Evolutionary conservation across 768 basidiomycete species (phyloP).

Genomic region (Mycena haematopus): DNA sequence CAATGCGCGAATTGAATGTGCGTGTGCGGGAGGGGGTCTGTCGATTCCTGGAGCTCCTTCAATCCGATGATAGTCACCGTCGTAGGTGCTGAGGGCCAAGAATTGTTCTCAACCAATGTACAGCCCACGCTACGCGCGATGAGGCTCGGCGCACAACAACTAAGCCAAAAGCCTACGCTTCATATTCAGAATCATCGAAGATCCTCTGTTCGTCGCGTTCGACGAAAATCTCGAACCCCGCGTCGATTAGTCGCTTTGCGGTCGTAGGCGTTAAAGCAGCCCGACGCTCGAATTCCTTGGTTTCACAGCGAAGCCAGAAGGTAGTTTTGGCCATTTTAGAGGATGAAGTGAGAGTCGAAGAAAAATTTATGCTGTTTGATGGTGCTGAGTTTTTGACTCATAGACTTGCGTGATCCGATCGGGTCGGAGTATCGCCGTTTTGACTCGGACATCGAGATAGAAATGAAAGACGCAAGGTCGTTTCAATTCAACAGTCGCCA

Average conservation of each 20-base stretch:
- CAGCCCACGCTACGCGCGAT: slow-evolving; percentile 77
- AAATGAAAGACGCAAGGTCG: too few species aligned
- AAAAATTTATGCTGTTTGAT: slow-evolving; percentile 7
- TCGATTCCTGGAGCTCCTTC: slow-evolving; percentile 91
- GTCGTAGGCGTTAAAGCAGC: slow-evolving; percentile 93
- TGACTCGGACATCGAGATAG: too few species aligned
- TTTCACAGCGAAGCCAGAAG: slow-evolving; percentile 98
- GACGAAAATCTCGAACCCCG: slow-evolving; percentile 88
- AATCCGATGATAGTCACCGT: slow-evolving; percentile 88
- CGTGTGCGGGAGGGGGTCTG: slow-evolving; percentile 85
- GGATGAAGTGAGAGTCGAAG: background rate
- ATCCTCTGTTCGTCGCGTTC: slow-evolving; percentile 95
- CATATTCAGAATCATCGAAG: slow-evolving; percentile 92
- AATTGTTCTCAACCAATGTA: slow-evolving; percentile 83
- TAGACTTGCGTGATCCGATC: slow-evolving; percentile 1
- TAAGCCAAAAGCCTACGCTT: slow-evolving; percentile 66
- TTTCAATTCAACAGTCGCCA: too few species aligned
- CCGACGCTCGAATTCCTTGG: slow-evolving; percentile 92
- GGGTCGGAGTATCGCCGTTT: background rate
- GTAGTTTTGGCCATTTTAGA: slow-evolving; percentile 54
- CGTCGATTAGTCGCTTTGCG: slow-evolving; percentile 84
- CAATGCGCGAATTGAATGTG: slow-evolving; percentile 99
- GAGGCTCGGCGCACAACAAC: slow-evolving; percentile 7
- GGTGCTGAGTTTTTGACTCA: slow-evolving; percentile 9
- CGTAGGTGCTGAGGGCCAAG: slow-evolving; percentile 84